phyloP scores from a whole-genome alignment of 257 asterid species.

The Plantago elongata region DNA sequence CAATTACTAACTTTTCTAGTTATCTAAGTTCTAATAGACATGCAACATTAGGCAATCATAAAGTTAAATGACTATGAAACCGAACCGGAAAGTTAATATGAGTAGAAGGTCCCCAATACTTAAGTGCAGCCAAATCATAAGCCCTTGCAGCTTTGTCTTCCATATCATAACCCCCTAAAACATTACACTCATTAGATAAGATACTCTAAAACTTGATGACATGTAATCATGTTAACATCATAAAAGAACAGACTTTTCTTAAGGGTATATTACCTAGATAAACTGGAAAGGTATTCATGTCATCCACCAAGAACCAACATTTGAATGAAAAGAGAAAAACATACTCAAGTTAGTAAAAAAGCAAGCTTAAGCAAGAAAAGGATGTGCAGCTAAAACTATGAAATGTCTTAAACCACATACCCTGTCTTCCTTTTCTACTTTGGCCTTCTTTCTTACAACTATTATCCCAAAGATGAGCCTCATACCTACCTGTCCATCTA shows the following conservation, averaged over 20 bases:
- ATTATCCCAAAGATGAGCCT: conserved; percentile 98
- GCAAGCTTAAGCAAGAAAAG: neutral
- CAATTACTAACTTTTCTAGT: neutral
- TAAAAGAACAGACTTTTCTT: neutral
- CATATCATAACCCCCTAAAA: conserved; percentile 94
- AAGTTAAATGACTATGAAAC: neutral
- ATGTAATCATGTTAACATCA: neutral
- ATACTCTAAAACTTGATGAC: neutral
- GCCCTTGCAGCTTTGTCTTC: conserved; percentile 98
- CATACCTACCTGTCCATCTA: conserved; percentile 99
- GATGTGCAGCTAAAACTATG: neutral
- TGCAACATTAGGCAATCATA: neutral
- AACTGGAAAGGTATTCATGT: conserved; percentile 40
- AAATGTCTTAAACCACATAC: conserved; percentile 29
- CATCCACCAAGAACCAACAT: conserved; percentile 30
- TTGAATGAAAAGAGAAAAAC: conserved; percentile 2
- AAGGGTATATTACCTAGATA: conserved; percentile 53
- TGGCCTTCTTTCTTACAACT: conserved; percentile 99
- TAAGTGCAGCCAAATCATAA: conserved; percentile 93
- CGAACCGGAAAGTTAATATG: conserved; percentile 84
- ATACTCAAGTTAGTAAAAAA: conserved; percentile 14
- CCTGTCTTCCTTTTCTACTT: conserved; percentile 96
- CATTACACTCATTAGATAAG: conserved; percentile 9
- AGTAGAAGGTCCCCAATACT: conserved; percentile 96
- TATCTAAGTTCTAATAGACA: neutral